Evolutionary conservation across 2,329 filamentous ascomycete genomes (phyloP), one percentile per base, ranked within the genome.

Genomic region (Penicillium sumatraense): DNA sequence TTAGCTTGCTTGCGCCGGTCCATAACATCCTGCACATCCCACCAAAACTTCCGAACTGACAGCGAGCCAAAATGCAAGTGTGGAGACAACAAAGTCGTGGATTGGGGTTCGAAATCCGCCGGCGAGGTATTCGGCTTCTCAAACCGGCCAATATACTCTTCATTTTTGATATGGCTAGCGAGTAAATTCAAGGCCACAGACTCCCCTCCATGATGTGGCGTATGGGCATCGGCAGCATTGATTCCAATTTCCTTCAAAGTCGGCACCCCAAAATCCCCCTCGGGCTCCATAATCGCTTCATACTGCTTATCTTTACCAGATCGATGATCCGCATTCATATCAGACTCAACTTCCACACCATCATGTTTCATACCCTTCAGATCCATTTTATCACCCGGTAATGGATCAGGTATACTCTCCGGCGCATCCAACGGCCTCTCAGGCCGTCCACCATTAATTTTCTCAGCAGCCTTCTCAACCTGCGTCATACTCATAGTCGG

Each of bases 51-150:
- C 2, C 89, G 82, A 9, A 85, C 80, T n/a, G 84, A 87, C 8
- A 93, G 77, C 10, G 85, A 83, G 21, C 89, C 89, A 58, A 93
- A 92, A 69, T 93, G 89, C 51, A 91, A 72, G 68, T 89, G 85
- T 0, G 89, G 88, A 0, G 87, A 90, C 6, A 92, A 80, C 1
- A 92, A 78, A 0, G 88, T 91, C 0, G 89, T 92, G 0, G 87
- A 83, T 67, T 88, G 87, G 0, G 89, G 89, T 33, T 85, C 81
- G 62, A 92, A 91, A 2, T 84, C 87, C 2, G 89, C 88, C 0
- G 89, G 89, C 31, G 86, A 89, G 0, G 89, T 91, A 54, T 86
- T 86, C 1, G 89, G 89, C 69, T 93, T 93, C 66, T 87, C 83
- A 65, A 93, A 93, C 0, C 85, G 90, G 1, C 86, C 88, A 0